Evolutionary conservation across 495 filamentous ascomycete genomes (phyloP), one percentile per base, ranked within the genome.

Genomic region (Neurospora sp.): DNA sequence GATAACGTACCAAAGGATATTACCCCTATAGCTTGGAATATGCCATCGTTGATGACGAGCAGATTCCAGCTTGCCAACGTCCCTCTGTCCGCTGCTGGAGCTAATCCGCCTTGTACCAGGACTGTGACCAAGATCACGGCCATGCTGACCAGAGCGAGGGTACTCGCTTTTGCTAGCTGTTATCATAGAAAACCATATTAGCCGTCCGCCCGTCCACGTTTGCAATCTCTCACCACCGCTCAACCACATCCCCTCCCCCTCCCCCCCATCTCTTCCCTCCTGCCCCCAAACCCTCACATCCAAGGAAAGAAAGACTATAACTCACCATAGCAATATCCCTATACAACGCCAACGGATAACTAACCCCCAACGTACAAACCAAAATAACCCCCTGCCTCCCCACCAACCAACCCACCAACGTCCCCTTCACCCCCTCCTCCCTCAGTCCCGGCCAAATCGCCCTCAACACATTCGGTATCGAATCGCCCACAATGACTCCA

Each of bases 1-100:
- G n/a, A n/a, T n/a, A n/a, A n/a, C 89, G 62, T 86, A 94, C 92
- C 93, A 84, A 99, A 99, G 4, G 95, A 97, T 76, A 99, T 99
- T 45, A 98, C 95, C 28, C 96, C 96, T 75, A 98, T 92, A 19
- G 96, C 95, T 81, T 97, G 94, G 77, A 98, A 96, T 69, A 99
- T 90, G 38, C 94, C 96, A 71, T 87, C 86, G 77, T 95, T 94
- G 76, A 98, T 84, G 4, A 91, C 86, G 69, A 97, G 80, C 54
- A 93, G 77, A 15, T 88, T 84, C 66, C 72, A 79, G 81, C 74
- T 88, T 71, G 85, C 88, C 69, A 97, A 86, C 39, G 86, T 84
- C 19, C 96, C 96, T 73, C 89, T 87, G 8, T 87, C 85, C 69
- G 93, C 91, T 36, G 81, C 72, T 3, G 94, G 91, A 15, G 93